Percentiles rank a stretch among this genome's conserved stretches.
Conservation (phyloP, 176 grass and related monocot genomes). For the Sorghum bicolor region Sorghum_bicolor_NCBIv3 NC_012876.2:9155501-9156000, state of each 20-base stretch:
- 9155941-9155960: not conserved
- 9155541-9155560: not conserved
- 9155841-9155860: slow-evolving; percentile 76
- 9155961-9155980: not conserved
- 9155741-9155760: not conserved
- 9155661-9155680: not conserved
- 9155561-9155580: not conserved
- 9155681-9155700: not conserved
- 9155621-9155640: not conserved
- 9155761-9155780: not conserved
- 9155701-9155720: not conserved
- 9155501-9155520: not conserved
- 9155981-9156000: not conserved
- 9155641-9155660: not conserved
- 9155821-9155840: slow-evolving; percentile 68
- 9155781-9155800: slow-evolving; percentile 40
- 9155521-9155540: not conserved
- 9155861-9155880: not conserved
- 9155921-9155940: not conserved
- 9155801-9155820: slow-evolving; percentile 65
- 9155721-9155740: slow-evolving; percentile 1
- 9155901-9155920: not conserved
- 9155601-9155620: slow-evolving; percentile 6
- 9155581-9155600: not conserved
- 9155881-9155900: slow-evolving; percentile 4